Evolutionary conservation across 179 eudicot species (phyloP), one percentile per base, ranked within the genome.

Genomic region (Patellifolia procumbens): DNA sequence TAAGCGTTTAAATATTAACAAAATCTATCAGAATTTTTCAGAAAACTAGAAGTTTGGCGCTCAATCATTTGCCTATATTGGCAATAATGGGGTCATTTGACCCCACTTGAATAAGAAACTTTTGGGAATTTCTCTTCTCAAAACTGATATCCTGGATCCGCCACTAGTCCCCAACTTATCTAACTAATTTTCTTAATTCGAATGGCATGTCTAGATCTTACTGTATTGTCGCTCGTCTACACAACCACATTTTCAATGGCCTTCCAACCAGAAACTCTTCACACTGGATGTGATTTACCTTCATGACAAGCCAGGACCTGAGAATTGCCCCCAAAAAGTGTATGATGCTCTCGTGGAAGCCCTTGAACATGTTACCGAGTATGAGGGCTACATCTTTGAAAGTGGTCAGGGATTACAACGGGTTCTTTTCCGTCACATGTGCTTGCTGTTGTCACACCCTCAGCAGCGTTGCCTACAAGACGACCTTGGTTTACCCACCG

Each of bases 251-350:
- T 86, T 81, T 76, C 91, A 91, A 72, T 87, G 92, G 91, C 85
- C 92, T 12, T 79, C 80, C 31, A 85, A 72, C 76, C 90, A 86
- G 78, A 92, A 91, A 79, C 83, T 86, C 55, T 94, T 92, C 86
- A 94, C 98, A 2, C 72, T 94, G 49, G 98, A 94, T 77, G 97
- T 91, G 20, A 56, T 92, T 22, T 94, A 94, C 83, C 97, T 92
- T 68, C 98, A 94, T 11, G 96, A 94, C 89, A 94, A 92, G 85
- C 98, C 98, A 12, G 90, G 90, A 17, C 90, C 97, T 0, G 89
- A 89, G 7, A 94, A 94, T 51, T 92, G 98, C 82, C 98, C 98
- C 66, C 98, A 94, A 73, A 84, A 83, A 79, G 98, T 94, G 51
- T 94, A 89, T 58, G 97, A 92, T 78, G 85, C 91, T 10, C 88